These are phyloP conservation scores for Boletus rubescentipes DNA, from an alignment of 768 basidiomycete genomes.

Conservation along the genomic window DNA sequence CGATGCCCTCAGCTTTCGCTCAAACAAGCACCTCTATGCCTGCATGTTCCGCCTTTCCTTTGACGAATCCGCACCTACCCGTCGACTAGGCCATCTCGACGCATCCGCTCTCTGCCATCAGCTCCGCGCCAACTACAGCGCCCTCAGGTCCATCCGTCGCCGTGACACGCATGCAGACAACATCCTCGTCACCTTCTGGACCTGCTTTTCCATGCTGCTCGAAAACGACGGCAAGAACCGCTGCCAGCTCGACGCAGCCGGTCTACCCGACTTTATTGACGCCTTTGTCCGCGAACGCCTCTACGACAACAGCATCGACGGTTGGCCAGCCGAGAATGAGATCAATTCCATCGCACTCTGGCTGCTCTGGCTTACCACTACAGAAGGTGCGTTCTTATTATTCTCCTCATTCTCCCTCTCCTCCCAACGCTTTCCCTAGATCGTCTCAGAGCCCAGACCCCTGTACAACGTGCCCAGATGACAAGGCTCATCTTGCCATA, in stretches of 20 bases:
- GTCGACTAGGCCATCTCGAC: constrained; percentile 49
- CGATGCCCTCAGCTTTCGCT: constrained; percentile 28
- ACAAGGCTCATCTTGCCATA: constrained; percentile 41
- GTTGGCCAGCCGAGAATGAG: constrained; percentile 58
- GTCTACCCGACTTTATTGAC: constrained; percentile 47
- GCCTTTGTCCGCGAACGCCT: constrained; percentile 45
- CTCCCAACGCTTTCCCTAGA: constrained; percentile 29
- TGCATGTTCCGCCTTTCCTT: constrained; percentile 57
- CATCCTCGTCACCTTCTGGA: constrained; percentile 42
- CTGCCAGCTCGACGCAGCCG: constrained; percentile 52
- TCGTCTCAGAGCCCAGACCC: constrained; percentile 26
- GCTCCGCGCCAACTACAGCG: constrained; percentile 39
- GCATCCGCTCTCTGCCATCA: constrained; percentile 37
- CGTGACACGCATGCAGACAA: constrained; percentile 34
- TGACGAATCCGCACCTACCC: constrained; percentile 48
- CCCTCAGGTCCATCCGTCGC: constrained; percentile 32
- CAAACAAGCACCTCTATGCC: constrained; percentile 44
- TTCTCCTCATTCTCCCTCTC: not conserved
- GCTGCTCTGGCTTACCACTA: constrained; percentile 62
- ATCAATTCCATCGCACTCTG: constrained; percentile 56
- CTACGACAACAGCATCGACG: constrained; percentile 41
- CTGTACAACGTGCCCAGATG: constrained; percentile 28
- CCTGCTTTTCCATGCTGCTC: constrained; percentile 53
- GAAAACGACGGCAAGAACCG: constrained; percentile 71
- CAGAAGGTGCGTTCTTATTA: constrained; percentile 44